These are phyloP conservation scores for Colletotrichum noveboracense DNA, from an alignment of 2,329 filamentous ascomycete genomes.

Conservation along the genomic window DNA sequence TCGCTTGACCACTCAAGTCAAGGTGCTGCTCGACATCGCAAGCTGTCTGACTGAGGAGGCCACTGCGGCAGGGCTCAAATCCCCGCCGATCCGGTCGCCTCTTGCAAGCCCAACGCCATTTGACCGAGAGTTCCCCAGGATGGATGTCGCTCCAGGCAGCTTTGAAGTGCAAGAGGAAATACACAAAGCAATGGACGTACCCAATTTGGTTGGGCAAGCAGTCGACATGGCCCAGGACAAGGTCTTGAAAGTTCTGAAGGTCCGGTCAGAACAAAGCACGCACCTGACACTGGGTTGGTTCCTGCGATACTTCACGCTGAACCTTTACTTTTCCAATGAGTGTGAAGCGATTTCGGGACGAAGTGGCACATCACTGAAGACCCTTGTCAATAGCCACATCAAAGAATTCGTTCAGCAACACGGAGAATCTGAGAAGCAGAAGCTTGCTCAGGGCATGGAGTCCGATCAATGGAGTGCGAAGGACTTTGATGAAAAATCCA, in stretches of 20 bases:
- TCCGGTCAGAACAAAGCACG: conserved; percentile 76
- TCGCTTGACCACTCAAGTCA: conserved; percentile 87
- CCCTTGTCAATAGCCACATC: conserved; percentile 81
- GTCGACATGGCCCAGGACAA: conserved; percentile 83
- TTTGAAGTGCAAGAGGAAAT: conserved; percentile 74
- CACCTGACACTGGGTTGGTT: conserved; percentile 73
- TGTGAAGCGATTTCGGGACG: conserved; percentile 85
- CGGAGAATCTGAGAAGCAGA: conserved; percentile 75
- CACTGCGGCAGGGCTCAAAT: conserved; percentile 44
- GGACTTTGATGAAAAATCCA: conserved; percentile 72
- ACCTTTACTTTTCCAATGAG: conserved; percentile 83
- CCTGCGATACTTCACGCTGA: conserved; percentile 81
- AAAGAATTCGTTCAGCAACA: conserved; percentile 77
- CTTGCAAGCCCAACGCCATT: conserved; percentile 52
- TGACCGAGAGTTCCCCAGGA: conserved; percentile 17
- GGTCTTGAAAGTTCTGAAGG: conserved; percentile 76
- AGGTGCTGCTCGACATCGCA: conserved; percentile 92
- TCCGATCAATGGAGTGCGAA: conserved; percentile 80
- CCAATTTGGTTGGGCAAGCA: conserved; percentile 78
- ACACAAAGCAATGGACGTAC: conserved; percentile 77
- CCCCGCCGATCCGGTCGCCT: conserved; percentile 56
- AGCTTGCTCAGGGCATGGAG: conserved; percentile 78
- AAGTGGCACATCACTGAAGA: conserved; percentile 77
- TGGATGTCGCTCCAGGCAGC: conserved; percentile 28
- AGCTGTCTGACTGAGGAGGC: conserved; percentile 66